Percentiles rank a stretch among this genome's conserved stretches.
Evolutionary conservation across 1,284 basidiomycete genomes (phyloP).

Genomic region (Cutaneotrichosporon sp.): DNA sequence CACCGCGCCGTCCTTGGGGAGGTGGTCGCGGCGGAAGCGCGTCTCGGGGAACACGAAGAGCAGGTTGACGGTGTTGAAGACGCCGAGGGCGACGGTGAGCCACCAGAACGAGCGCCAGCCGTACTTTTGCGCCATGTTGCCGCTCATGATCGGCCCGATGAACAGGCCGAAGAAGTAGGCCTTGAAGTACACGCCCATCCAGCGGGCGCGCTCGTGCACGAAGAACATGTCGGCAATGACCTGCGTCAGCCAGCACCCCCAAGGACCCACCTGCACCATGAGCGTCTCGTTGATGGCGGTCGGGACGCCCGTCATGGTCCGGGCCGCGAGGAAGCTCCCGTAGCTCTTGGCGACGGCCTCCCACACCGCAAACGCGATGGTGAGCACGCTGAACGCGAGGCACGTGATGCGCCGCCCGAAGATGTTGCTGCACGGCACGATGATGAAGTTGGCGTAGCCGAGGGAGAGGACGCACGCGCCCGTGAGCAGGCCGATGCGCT

Average conservation of each 20-base stretch:
- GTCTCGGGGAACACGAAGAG: constrained; percentile 19
- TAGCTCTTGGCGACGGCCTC: constrained; percentile 16
- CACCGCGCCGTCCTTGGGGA: background rate
- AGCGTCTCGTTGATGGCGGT: constrained; percentile 17
- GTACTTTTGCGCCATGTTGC: constrained; percentile 15
- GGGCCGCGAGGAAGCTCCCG: constrained; percentile 7
- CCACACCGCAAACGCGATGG: constrained; percentile 19
- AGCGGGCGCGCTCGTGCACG: constrained; percentile 22
- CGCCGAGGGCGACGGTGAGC: constrained; percentile 10
- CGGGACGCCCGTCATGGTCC: constrained; percentile 19
- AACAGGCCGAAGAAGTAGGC: constrained; percentile 22
- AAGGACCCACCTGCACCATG: constrained; percentile 13
- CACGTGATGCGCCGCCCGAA: constrained; percentile 20
- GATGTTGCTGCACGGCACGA: constrained; percentile 25
- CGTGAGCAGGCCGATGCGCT: constrained; percentile 17
- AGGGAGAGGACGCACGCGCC: constrained; percentile 19
- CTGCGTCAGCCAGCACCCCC: too few species aligned
- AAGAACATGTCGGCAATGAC: constrained; percentile 25
- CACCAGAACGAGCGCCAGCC: constrained; percentile 23
- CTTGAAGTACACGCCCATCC: constrained; percentile 23
- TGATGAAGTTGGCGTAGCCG: constrained; percentile 24
- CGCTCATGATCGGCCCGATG: constrained; percentile 19
- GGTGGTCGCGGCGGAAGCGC: constrained; percentile 5
- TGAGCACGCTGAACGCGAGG: constrained; percentile 7
- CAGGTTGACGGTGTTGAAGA: constrained; percentile 12